phyloP scores from a whole-genome alignment of 2,329 filamentous ascomycete genomes.

The Xylariaceae sp. region DNA sequence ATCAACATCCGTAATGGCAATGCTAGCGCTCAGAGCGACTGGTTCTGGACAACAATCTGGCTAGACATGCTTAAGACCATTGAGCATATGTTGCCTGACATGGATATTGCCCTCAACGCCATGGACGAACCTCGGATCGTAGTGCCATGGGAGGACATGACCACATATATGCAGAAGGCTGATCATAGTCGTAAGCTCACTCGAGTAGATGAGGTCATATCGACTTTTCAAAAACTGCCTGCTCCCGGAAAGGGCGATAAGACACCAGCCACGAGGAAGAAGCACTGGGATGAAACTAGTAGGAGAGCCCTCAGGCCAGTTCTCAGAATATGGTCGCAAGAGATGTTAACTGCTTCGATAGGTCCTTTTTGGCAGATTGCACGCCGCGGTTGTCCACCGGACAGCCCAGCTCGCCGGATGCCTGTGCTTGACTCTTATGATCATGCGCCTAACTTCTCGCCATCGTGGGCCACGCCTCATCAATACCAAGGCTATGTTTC shows the following conservation, averaged over 20 bases:
- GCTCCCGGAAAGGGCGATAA: slow-evolving; percentile 46
- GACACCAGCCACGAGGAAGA: slow-evolving; percentile 44
- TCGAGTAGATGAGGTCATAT: slow-evolving; percentile 51
- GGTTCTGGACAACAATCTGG: slow-evolving; percentile 66
- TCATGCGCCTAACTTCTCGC: slow-evolving; percentile 51
- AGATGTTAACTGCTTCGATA: slow-evolving; percentile 31
- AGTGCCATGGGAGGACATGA: slow-evolving; percentile 67
- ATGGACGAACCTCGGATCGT: slow-evolving; percentile 72
- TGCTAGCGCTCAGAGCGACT: slow-evolving; percentile 58
- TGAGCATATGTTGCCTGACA: slow-evolving; percentile 65
- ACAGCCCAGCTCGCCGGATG: slow-evolving; percentile 63
- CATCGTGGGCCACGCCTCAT: slow-evolving; percentile 54
- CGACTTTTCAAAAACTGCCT: slow-evolving; percentile 51
- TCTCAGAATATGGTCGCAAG: neutral
- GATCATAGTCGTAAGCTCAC: slow-evolving; percentile 52
- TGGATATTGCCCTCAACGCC: slow-evolving; percentile 70
- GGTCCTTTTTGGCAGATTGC: slow-evolving; percentile 64
- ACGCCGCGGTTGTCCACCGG: slow-evolving; percentile 65
- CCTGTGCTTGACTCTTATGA: slow-evolving; percentile 52
- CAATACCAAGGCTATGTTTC: slow-evolving; percentile 63
- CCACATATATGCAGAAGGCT: slow-evolving; percentile 59
- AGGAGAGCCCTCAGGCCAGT: slow-evolving; percentile 29
- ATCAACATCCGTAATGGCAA: slow-evolving; percentile 62
- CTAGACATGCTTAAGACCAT: slow-evolving; percentile 58
- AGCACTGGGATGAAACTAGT: slow-evolving; percentile 60